Conservation (phyloP, 306 rosid species). For the Begonia peltatifolia region DNA sequence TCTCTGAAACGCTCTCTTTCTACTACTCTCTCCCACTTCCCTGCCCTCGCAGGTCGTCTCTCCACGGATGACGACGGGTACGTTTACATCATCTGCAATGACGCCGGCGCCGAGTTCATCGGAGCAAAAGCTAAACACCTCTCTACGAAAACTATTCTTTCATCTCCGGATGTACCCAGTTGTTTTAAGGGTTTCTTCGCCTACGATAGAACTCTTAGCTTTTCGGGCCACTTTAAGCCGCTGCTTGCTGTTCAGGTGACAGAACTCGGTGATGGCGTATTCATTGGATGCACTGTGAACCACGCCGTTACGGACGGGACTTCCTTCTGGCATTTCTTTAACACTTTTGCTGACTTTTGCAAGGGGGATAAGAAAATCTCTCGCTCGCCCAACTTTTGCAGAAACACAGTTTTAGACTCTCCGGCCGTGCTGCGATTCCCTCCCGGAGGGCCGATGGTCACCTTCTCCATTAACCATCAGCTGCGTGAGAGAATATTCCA, state of each 20-base stretch:
- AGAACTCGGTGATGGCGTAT: not conserved
- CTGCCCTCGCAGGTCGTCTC: not conserved
- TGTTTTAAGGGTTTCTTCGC: not conserved
- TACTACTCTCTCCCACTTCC: not conserved
- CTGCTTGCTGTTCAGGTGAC: slow-evolving; percentile 1
- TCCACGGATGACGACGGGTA: not conserved
- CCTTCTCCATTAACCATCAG: not conserved
- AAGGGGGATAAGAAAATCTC: not conserved
- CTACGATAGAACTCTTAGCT: slow-evolving; percentile 1
- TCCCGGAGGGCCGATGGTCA: not conserved
- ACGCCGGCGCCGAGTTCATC: not conserved
- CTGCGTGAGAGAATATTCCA: not conserved
- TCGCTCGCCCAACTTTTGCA: not conserved
- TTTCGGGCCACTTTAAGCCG: not conserved
- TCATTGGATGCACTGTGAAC: not conserved
- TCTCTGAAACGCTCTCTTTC: not conserved
- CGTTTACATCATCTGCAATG: not conserved
- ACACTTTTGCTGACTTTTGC: not conserved
- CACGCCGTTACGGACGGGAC: slow-evolving; percentile 1
- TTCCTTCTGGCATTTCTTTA: slow-evolving; percentile 2
- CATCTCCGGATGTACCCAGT: not conserved
- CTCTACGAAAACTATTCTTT: not conserved
- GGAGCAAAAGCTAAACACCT: not conserved
- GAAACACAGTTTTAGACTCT: not conserved
- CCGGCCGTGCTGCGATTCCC: not conserved